Evolutionary conservation across 805 yeast species (phyloP).

Genomic region (Cephaloascus fragrans): DNA sequence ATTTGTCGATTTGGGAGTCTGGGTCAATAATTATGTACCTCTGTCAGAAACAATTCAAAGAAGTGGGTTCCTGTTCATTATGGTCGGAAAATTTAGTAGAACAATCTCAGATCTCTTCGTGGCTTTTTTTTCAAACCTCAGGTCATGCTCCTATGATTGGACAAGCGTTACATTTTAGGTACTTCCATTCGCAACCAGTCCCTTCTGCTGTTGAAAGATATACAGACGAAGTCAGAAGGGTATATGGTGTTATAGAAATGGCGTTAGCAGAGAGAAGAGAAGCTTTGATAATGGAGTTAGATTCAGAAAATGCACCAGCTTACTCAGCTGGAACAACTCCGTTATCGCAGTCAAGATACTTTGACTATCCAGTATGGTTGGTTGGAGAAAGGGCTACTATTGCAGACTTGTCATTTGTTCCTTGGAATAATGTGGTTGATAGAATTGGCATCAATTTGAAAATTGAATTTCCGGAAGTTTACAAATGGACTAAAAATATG

Average conservation of each 20-base stretch:
- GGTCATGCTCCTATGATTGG: slow-evolving; percentile 99
- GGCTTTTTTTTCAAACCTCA: slow-evolving; percentile 92
- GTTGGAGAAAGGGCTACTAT: slow-evolving; percentile 72
- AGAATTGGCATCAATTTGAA: slow-evolving; percentile 83
- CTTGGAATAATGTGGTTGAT: slow-evolving; percentile 95
- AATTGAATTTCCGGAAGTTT: slow-evolving; percentile 88
- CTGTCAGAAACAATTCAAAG: slow-evolving; percentile 56
- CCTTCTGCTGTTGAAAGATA: slow-evolving; percentile 87
- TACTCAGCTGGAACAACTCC: slow-evolving; percentile 87
- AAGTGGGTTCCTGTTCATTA: slow-evolving; percentile 58
- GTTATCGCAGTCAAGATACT: slow-evolving; percentile 71
- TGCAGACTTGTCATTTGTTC: slow-evolving; percentile 88
- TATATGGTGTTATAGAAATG: slow-evolving; percentile 91
- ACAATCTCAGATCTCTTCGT: slow-evolving; percentile 75
- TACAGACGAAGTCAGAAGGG: slow-evolving; percentile 86
- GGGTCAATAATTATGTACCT: slow-evolving; percentile 85
- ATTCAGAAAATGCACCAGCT: slow-evolving; percentile 78
- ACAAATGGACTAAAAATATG: slow-evolving; percentile 92
- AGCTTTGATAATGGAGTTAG: slow-evolving; percentile 81
- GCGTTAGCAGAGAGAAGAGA: slow-evolving; percentile 89
- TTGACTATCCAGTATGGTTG: slow-evolving; percentile 91
- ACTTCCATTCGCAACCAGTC: slow-evolving; percentile 78
- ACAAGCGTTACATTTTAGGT: slow-evolving; percentile 89
- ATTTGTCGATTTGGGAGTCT: slow-evolving; percentile 86
- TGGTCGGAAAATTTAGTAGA: slow-evolving; percentile 75